Evolutionary conservation across 2,329 filamentous ascomycete species (phyloP).

Genomic region (Didymella glomerata): DNA sequence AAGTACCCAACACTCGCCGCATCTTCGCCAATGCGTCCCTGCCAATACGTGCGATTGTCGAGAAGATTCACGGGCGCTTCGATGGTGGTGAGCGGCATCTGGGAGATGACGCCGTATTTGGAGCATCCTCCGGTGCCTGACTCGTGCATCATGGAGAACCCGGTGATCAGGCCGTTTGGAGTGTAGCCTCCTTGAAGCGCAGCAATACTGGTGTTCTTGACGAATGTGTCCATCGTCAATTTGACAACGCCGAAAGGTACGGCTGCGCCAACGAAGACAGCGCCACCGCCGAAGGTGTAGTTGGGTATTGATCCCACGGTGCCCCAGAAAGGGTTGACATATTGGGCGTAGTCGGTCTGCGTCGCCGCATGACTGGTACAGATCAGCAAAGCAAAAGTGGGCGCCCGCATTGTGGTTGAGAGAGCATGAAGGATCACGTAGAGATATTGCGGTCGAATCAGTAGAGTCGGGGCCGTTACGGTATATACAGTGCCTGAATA

Average conservation of each 20-base stretch:
- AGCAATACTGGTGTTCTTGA: slow-evolving; percentile 32
- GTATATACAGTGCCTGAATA: not conserved
- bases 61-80: slow-evolving; percentile 49
- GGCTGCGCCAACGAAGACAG: slow-evolving; percentile 46
- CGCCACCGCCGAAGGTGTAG: slow-evolving; percentile 53
- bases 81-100: slow-evolving; percentile 59
- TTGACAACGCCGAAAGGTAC: slow-evolving; percentile 49
- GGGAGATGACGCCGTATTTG: slow-evolving; percentile 72
- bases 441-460: too few relatives aligned
- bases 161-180: slow-evolving; percentile 48
- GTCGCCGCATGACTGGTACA: not conserved
- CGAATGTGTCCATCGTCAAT: slow-evolving; percentile 47
- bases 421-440: too few relatives aligned
- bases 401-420: too few relatives aligned
- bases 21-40: slow-evolving; percentile 47
- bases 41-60: slow-evolving; percentile 53
- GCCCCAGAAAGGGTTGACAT: slow-evolving; percentile 62
- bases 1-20: slow-evolving; percentile 68
- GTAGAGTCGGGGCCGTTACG: too few relatives aligned
- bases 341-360: slow-evolving; percentile 49
- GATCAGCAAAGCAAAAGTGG: too few relatives aligned
- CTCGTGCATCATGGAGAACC: slow-evolving; percentile 48
- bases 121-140: slow-evolving; percentile 69
- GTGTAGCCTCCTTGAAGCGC: slow-evolving; percentile 50
- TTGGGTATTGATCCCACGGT: slow-evolving; percentile 58